Conservation (phyloP, 2,329 filamentous ascomycete genomes). For the Aspergillus uvarum region DNA sequence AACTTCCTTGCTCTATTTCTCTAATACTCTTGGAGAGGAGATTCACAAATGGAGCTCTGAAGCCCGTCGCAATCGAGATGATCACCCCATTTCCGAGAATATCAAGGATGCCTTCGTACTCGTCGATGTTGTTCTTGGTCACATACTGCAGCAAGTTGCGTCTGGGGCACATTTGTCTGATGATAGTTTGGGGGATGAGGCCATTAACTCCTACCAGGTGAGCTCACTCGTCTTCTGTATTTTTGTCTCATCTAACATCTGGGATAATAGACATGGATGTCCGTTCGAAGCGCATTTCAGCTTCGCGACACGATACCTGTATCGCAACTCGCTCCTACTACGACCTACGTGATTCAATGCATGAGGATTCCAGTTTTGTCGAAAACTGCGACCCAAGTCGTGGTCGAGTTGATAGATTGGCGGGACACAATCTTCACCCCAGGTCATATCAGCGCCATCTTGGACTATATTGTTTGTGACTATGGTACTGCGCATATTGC, state of each 20-base stretch:
- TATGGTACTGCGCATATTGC: constrained; percentile 34
- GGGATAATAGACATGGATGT: constrained; percentile 34
- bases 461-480: constrained; percentile 37
- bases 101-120: constrained; percentile 38
- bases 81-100: constrained; percentile 26
- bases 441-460: constrained; percentile 28
- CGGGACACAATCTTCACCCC: constrained; percentile 27
- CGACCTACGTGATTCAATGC: constrained; percentile 26
- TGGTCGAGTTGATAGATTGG: constrained; percentile 36
- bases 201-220: constrained; percentile 40
- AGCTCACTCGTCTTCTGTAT: constrained; percentile 12
- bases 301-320: constrained; percentile 22
- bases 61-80: constrained; percentile 18
- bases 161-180: constrained; percentile 21
- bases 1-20: constrained; percentile 40
- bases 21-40: constrained; percentile 43
- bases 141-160: constrained; percentile 28
- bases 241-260: constrained; percentile 8
- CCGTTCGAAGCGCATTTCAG: constrained; percentile 29
- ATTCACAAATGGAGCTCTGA: constrained; percentile 28
- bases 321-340: constrained; percentile 22
- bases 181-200: constrained; percentile 31
- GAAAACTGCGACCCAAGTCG: constrained; percentile 32
- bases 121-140: constrained; percentile 37
- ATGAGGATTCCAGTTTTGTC: constrained; percentile 29